These are phyloP conservation scores for Trichoderma simmonsii DNA, from an alignment of 2,329 filamentous ascomycete species.

Conservation along the genomic window DNA sequence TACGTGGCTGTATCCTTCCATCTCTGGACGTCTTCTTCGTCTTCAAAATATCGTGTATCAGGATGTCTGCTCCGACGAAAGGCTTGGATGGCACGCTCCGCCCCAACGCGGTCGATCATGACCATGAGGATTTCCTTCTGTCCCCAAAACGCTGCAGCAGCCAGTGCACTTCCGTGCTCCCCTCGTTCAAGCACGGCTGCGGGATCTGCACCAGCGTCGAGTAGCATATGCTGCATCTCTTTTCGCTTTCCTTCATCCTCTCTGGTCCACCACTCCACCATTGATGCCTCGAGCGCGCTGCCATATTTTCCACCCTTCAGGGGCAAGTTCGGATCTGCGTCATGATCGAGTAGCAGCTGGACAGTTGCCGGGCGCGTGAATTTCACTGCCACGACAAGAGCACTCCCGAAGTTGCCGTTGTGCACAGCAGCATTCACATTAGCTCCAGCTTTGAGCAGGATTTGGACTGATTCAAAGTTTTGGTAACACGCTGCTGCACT, in stretches of 20 bases:
- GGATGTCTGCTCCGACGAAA: not conserved
- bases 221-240: not conserved
- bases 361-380: not conserved
- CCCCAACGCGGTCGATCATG: not conserved
- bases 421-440: not conserved
- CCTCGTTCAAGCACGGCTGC: not conserved
- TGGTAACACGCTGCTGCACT: not conserved
- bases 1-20: not conserved
- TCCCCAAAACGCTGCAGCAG: not conserved
- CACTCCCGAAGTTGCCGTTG: not conserved
- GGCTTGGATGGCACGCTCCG: not conserved
- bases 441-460: not conserved
- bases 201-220: not conserved
- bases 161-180: not conserved
- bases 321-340: not conserved
- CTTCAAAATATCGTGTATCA: rapidly evolving
- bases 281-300: not conserved
- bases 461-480: not conserved
- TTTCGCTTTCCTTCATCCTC: no score
- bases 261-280: no score
- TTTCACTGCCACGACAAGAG: not conserved
- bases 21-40: not conserved
- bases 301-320: not conserved
- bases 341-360: not conserved
- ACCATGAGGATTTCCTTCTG: not conserved